Evolutionary conservation across 495 filamentous ascomycete genomes (phyloP).

Genomic region (Neurospora africana): DNA sequence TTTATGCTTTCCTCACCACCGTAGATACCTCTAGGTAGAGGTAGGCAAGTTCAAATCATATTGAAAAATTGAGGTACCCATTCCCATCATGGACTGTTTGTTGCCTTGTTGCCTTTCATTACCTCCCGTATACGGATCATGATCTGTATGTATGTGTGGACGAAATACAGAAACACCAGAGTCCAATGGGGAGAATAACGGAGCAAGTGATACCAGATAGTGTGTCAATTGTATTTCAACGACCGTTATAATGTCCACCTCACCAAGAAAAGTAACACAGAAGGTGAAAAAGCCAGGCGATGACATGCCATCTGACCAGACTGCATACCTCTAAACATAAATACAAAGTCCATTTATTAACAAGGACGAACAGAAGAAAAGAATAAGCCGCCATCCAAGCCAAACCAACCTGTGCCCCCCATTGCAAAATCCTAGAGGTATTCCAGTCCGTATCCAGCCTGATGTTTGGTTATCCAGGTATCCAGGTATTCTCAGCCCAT

Average conservation of each 20-base stretch:
- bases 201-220: background rate
- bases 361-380: background rate
- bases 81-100: background rate
- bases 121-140: background rate
- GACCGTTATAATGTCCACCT: background rate
- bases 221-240: background rate
- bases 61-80: background rate
- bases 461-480: background rate
- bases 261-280: background rate
- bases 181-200: background rate
- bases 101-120: background rate
- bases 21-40: too few species aligned
- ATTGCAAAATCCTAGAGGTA: background rate
- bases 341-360: background rate
- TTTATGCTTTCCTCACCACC: too few species aligned
- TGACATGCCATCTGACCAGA: background rate
- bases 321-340: too few species aligned
- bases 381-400: background rate
- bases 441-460: background rate
- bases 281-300: background rate
- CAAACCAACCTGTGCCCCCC: background rate
- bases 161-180: background rate
- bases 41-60: too few species aligned
- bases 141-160: too few species aligned
- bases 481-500: background rate